Conservation (phyloP, 108 stramenopile species). For the Cyclotella kingstonii region DNA sequence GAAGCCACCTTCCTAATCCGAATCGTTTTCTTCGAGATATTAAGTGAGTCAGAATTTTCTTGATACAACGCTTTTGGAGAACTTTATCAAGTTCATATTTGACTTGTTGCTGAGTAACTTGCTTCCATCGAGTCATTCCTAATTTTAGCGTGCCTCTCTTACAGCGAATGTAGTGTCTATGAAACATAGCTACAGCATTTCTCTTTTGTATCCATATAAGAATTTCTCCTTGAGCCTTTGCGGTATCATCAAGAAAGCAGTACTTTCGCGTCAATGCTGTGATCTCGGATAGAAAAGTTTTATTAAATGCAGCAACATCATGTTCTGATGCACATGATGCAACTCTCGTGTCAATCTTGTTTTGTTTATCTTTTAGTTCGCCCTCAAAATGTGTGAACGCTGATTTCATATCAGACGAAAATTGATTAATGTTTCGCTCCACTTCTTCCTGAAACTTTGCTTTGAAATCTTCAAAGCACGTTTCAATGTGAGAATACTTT, state of each 20-base stretch:
- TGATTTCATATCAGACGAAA: constrained; percentile 26
- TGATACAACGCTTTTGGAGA: constrained; percentile 31
- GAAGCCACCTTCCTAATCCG: constrained; percentile 38
- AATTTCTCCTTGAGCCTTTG: constrained; percentile 32
- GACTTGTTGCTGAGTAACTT: constrained; percentile 10
- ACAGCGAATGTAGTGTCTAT: constrained; percentile 9
- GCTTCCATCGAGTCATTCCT: constrained; percentile 30
- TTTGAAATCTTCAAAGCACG: constrained; percentile 17
- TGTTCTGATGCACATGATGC: constrained; percentile 34
- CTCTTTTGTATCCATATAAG: constrained; percentile 29
- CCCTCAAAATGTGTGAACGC: constrained; percentile 37
- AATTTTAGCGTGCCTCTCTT: constrained; percentile 8
- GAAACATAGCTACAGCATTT: constrained; percentile 27
- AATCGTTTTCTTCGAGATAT: constrained; percentile 33
- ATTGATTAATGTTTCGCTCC: constrained; percentile 18
- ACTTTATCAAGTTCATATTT: constrained; percentile 19
- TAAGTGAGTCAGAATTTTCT: constrained; percentile 28
- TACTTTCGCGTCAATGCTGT: constrained; percentile 19
- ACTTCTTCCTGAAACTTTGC: constrained; percentile 22
- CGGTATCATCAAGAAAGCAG: constrained; percentile 32
- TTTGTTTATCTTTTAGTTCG: constrained; percentile 41
- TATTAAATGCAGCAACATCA: constrained; percentile 27
- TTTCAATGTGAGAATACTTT: constrained; percentile 13
- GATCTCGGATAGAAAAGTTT: constrained; percentile 36
- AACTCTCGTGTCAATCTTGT: constrained; percentile 32